A percentile compares a stretch with the other conserved stretches of the same genome.
These are phyloP conservation scores for Fusarium torreyae DNA, from an alignment of 2,329 filamentous ascomycete species.

Conservation along the genomic window DNA sequence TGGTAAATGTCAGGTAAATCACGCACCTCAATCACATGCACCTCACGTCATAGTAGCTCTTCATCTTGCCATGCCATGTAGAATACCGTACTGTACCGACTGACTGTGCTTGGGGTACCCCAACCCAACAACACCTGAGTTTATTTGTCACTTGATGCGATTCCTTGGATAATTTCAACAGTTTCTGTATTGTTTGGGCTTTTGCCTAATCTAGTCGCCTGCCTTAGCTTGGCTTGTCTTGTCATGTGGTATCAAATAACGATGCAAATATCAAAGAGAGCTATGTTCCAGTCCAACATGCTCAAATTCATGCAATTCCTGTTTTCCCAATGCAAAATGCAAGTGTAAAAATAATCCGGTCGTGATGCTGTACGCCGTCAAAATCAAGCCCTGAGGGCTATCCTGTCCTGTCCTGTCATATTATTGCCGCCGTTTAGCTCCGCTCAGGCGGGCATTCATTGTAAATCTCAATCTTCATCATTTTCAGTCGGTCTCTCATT, in stretches of 20 bases:
- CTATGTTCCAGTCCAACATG: slow-evolving; percentile 39
- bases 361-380: slow-evolving; percentile 47
- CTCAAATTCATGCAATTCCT: slow-evolving; percentile 48
- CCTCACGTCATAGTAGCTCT: slow-evolving; percentile 38
- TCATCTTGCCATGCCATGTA: slow-evolving; percentile 20
- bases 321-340: slow-evolving; percentile 44
- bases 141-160: slow-evolving; percentile 12
- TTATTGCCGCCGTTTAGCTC: slow-evolving; percentile 42
- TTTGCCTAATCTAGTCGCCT: slow-evolving; percentile 42
- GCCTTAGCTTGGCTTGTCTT: slow-evolving; percentile 25
- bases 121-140: background rate
- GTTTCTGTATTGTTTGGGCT: slow-evolving; percentile 46
- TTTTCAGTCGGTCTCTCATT: slow-evolving; percentile 68
- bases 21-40: slow-evolving; percentile 42
- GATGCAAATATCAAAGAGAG: slow-evolving; percentile 47
- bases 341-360: slow-evolving; percentile 48
- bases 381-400: slow-evolving; percentile 28
- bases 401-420: slow-evolving; percentile 29
- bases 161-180: slow-evolving; percentile 30
- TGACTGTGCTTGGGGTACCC: background rate
- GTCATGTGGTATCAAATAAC: slow-evolving; percentile 49
- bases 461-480: slow-evolving; percentile 74
- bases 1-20: slow-evolving; percentile 36
- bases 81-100: background rate
- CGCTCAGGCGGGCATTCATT: slow-evolving; percentile 57